A percentile compares a stretch with the other conserved stretches of the same genome.
Evolutionary conservation across 2,329 filamentous ascomycete genomes (phyloP).

Genomic region (Alternaria gaisen): DNA sequence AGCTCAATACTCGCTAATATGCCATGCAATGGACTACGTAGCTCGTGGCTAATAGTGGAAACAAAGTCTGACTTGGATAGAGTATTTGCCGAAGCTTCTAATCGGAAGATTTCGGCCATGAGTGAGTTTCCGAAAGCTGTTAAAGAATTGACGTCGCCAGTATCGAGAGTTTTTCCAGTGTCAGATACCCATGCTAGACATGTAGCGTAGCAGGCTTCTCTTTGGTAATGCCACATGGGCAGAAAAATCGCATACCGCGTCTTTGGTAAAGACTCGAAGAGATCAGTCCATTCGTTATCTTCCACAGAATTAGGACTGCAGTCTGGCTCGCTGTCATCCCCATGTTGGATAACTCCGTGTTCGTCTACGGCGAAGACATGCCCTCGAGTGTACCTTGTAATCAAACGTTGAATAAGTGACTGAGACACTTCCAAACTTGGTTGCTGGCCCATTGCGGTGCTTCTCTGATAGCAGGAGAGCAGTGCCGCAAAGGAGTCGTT

Average conservation of each 20-base stretch:
- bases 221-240: conserved; percentile 41
- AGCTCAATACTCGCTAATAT: conserved; percentile 57
- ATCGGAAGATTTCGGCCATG: conserved; percentile 54
- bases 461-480: conserved; percentile 12
- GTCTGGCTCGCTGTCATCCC: background rate
- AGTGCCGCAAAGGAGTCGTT: conserved; percentile 2
- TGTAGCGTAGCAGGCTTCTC: conserved; percentile 29
- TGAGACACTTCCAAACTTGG: conserved; percentile 1
- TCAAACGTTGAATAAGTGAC: conserved; percentile 19
- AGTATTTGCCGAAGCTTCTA: conserved; percentile 46
- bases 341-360: conserved; percentile 12
- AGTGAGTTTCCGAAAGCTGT: conserved; percentile 33
- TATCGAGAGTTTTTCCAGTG: conserved; percentile 23
- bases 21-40: conserved; percentile 56
- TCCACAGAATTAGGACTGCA: background rate
- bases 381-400: conserved; percentile 13
- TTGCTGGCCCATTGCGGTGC: background rate
- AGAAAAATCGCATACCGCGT: conserved; percentile 24
- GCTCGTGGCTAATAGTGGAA: conserved; percentile 60
- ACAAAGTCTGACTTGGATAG: conserved; percentile 61
- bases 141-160: conserved; percentile 19
- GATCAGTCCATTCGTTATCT: conserved; percentile 8
- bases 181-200: conserved; percentile 29
- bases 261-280: conserved; percentile 16
- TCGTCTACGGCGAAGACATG: conserved; percentile 20